Conservation (phyloP, 805 yeast species). For the Torulaspora franciscae region DNA sequence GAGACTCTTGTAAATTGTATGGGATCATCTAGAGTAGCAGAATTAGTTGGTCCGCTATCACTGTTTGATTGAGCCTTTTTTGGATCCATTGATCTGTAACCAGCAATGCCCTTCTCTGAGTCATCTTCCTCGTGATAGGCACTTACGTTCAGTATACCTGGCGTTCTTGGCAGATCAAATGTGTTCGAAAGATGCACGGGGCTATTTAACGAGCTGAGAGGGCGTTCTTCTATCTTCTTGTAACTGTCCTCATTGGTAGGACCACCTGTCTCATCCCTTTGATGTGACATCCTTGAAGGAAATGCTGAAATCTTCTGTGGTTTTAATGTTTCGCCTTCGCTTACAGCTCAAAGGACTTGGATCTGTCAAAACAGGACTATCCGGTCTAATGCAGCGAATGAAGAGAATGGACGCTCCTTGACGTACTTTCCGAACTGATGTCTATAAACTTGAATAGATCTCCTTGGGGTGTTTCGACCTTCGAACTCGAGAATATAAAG, state of each 20-base stretch:
- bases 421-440: not conserved
- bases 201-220: not conserved
- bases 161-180: slow-evolving; percentile 39
- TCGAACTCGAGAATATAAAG: not conserved
- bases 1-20: slow-evolving; percentile 41
- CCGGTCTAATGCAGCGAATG: not conserved
- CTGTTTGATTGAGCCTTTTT: slow-evolving; percentile 33
- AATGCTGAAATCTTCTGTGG: not conserved
- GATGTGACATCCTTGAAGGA: not conserved
- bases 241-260: not conserved
- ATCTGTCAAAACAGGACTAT: not conserved
- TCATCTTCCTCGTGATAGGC: slow-evolving; percentile 35
- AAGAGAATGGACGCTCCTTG: not conserved
- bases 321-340: not conserved
- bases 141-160: slow-evolving; percentile 44
- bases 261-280: not conserved
- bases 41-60: slow-evolving; percentile 5
- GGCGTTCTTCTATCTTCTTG: not conserved
- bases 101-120: slow-evolving; percentile 5
- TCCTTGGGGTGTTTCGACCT: not conserved
- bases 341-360: not conserved
- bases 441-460: not conserved
- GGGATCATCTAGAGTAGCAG: slow-evolving; percentile 38
- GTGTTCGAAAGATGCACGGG: not conserved
- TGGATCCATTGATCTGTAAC: slow-evolving; percentile 44